A percentile compares a stretch with the other conserved stretches of the same genome.
Evolutionary conservation across 305 asterid species (phyloP).

Genomic region (Coffea humblotiana): DNA sequence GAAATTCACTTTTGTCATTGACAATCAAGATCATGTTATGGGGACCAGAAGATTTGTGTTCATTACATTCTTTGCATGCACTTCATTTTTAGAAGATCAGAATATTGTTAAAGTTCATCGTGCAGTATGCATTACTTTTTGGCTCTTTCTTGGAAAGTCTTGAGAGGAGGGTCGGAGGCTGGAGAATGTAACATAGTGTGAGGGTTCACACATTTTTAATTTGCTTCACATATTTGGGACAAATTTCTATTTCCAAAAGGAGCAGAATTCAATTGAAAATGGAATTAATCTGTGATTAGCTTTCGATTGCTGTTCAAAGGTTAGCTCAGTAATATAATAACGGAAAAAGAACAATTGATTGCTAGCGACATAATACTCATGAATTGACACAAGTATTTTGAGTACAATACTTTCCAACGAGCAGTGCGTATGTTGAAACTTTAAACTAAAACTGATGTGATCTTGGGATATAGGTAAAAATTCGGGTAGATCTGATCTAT

Average conservation of each 20-base stretch:
- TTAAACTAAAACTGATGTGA: no score
- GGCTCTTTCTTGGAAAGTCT: not conserved
- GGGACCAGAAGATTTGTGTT: not conserved
- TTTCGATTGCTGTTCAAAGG: no score
- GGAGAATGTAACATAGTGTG: not conserved
- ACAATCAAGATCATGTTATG: constrained; percentile 3
- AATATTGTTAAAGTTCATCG: not conserved
- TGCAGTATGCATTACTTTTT: not conserved
- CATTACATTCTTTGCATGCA: not conserved
- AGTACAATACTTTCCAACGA: no score
- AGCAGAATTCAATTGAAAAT: no score
- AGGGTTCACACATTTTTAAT: not conserved
- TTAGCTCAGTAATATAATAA: no score
- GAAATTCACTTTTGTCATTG: not conserved
- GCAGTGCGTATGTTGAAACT: no score
- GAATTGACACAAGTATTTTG: no score
- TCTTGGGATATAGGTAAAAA: no score
- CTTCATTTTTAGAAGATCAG: not conserved
- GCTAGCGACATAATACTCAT: no score
- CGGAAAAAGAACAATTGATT: no score
- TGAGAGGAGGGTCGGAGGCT: not conserved
- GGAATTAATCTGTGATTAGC: no score
- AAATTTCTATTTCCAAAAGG: not conserved
- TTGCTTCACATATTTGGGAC: not conserved
- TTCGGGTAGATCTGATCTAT: no score